Base-by-base conservation (phyloP, 23 red algal species). In the Pyropia yezoensis region DNA sequence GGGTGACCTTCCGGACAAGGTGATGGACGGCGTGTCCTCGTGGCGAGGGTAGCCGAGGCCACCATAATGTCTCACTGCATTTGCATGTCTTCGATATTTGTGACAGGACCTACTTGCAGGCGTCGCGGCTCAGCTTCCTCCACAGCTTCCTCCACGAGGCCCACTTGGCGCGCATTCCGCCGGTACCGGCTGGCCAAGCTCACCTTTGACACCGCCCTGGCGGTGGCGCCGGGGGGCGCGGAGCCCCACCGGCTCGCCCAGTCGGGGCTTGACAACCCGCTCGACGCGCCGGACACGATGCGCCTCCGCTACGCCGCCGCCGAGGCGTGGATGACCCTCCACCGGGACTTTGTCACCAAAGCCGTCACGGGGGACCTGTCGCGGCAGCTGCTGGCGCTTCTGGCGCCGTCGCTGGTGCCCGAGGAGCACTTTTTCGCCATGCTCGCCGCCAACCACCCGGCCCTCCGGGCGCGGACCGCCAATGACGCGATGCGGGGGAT, bases 371-470 rank as follows among this genome's bases (percentile, higher is more conserved):
- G 39, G 4, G 19, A 33, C 24, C 52, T 73, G 39, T 33, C 68
- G 18, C 55, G 49, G 20, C 39, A 53, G 21, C 33, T 73, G 68
- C 39, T 56, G 7, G 51, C 27, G 22, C 54, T 53, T 4, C 52
- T 73, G 26, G 68, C 49, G 21, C 24, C 34, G 19, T 58, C 68
- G 27, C 33, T 59, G 20, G 34, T 49, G 7, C 22, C 68, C 3
- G 49, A 52, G 45, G 68, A 73, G 49, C 54, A 55, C 68, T 73
- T 50, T 73, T 73, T 73, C 52, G 51, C 49, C 3, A 73, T 59
- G 33, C 19, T 32, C 32, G 68, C 68, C 30, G 39, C 45, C 7
- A 73, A 73, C 49, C 68, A 73, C 52, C 68, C 68, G 3, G 28
- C 1, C 16, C 53, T 52, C 27, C 68, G 30, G 12, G 11, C n/a